A percentile compares a stretch with the other conserved stretches of the same genome.
Evolutionary conservation across 176 grass and related monocot species (phyloP).

Genomic region (Aechmea fasciata): DNA sequence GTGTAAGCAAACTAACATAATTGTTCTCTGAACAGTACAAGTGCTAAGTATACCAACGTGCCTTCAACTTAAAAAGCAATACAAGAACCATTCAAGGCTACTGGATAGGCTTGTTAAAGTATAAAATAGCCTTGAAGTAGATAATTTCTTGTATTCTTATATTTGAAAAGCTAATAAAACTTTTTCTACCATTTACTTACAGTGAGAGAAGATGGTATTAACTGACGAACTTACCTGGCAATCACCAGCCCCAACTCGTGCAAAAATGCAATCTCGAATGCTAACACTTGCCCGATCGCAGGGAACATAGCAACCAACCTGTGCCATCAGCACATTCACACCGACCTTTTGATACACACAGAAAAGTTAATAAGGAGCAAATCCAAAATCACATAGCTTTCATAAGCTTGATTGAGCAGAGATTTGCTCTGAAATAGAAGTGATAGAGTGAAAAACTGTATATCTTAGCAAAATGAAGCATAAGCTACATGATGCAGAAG

Average conservation of each 20-base stretch:
- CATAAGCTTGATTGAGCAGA: background rate
- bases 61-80: background rate
- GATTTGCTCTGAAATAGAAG: background rate
- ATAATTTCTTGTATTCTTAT: background rate
- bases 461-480: conserved; percentile 12
- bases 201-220: background rate
- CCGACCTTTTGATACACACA: conserved; percentile 51
- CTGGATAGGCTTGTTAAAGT: background rate
- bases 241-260: conserved; percentile 98
- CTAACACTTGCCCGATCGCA: conserved; percentile 77
- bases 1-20: too few relatives aligned
- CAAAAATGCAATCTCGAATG: conserved; percentile 96
- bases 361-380: background rate
- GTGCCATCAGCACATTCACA: conserved; percentile 88
- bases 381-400: background rate
- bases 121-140: background rate
- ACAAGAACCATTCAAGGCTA: background rate
- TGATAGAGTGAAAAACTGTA: background rate
- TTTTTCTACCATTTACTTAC: background rate
- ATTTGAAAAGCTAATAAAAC: background rate
- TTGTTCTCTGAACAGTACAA: background rate
- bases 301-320: conserved; percentile 92
- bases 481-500: conserved; percentile 10
- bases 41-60: background rate
- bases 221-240: conserved; percentile 64